Percentiles rank a stretch among this genome's conserved stretches.
Evolutionary conservation across 2,329 filamentous ascomycete genomes (phyloP).

Genomic region (Geosmithia putterillii): DNA sequence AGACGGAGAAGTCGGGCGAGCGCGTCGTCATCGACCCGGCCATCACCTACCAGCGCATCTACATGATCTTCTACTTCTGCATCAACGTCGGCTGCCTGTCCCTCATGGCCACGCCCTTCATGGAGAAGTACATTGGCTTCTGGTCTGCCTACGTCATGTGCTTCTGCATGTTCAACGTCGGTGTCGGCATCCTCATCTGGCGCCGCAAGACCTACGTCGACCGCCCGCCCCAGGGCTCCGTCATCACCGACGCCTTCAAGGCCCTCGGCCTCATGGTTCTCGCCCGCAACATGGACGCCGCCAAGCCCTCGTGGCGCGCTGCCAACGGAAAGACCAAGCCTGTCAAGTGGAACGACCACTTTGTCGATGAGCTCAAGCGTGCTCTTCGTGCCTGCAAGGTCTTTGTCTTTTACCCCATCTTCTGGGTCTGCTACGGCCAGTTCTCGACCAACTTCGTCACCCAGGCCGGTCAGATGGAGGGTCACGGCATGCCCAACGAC

Average conservation of each 20-base stretch:
- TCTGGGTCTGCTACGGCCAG: conserved; percentile 58
- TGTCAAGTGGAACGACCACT: conserved; percentile 54
- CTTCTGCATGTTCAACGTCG: conserved; percentile 51
- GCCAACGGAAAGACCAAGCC: conserved; percentile 28
- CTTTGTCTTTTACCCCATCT: conserved; percentile 51
- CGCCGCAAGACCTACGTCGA: conserved; percentile 36
- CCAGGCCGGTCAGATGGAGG: conserved; percentile 43
- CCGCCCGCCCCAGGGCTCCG: conserved; percentile 44
- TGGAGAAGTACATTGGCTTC: conserved; percentile 57
- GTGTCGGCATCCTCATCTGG: conserved; percentile 36
- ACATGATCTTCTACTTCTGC: conserved; percentile 64
- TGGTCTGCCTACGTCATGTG: conserved; percentile 47
- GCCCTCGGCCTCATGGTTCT: conserved; percentile 25
- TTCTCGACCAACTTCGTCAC: conserved; percentile 56
- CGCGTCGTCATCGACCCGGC: conserved; percentile 55
- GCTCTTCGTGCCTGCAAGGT: conserved; percentile 56
- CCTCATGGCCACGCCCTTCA: conserved; percentile 51
- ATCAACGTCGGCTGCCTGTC: conserved; percentile 65
- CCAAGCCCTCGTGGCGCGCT: conserved; percentile 54
- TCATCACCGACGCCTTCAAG: conserved; percentile 53
- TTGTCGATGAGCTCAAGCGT: conserved; percentile 62
- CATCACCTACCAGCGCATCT: conserved; percentile 55
- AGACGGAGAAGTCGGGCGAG: conserved; percentile 35
- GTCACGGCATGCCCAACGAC: conserved; percentile 58
- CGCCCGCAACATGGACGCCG: conserved; percentile 38